These are phyloP conservation scores for Entomortierella lignicola DNA, from an alignment of 192 early-diverging fungal genomes.

Conservation along the genomic window DNA sequence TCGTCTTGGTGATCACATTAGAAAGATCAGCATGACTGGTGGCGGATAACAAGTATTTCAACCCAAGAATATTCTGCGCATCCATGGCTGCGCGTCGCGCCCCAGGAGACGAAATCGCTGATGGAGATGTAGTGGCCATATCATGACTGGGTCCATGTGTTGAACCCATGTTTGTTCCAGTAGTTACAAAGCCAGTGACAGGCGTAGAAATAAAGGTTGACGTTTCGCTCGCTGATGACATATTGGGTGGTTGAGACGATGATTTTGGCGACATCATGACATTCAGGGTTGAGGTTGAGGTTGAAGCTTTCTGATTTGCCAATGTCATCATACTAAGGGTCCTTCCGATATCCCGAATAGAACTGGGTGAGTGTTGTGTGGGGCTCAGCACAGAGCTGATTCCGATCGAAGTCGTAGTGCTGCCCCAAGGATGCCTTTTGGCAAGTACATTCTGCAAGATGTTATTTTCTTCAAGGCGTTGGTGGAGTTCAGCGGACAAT, in stretches of 20 bases:
- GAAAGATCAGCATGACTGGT: conserved; percentile 44
- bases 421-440: conserved; percentile 11
- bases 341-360: conserved; percentile 24
- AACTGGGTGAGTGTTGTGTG: conserved; percentile 2
- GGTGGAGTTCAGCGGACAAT: conserved; percentile 44
- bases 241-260: neutral
- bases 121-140: neutral
- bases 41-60: conserved; percentile 44
- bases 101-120: conserved; percentile 11
- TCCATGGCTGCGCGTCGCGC: conserved; percentile 8
- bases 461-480: conserved; percentile 41
- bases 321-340: conserved; percentile 42
- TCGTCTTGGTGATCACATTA: conserved; percentile 44
- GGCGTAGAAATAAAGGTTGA: neutral
- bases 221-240: neutral
- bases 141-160: conserved; percentile 1
- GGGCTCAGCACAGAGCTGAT: neutral
- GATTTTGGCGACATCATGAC: neutral
- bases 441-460: conserved; percentile 39
- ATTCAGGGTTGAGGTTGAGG: neutral
- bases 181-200: neutral
- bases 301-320: conserved; percentile 14
- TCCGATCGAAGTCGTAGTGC: neutral
- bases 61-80: conserved; percentile 20
- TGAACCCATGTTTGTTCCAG: too few relatives aligned